These are phyloP conservation scores for Entonaema liquescens DNA, from an alignment of 495 filamentous ascomycete genomes.

Conservation along the genomic window DNA sequence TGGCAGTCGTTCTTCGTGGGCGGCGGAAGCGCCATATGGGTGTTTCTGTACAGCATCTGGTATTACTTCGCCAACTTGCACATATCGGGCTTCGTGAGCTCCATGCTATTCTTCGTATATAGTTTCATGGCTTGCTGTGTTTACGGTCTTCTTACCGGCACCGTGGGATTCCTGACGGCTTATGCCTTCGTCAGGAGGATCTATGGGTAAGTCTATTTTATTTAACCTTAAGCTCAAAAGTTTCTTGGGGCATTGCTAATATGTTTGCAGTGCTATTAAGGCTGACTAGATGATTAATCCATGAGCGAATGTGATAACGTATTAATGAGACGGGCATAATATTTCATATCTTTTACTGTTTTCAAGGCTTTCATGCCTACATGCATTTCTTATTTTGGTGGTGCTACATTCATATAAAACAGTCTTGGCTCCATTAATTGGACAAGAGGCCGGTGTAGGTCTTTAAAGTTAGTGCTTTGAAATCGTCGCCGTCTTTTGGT, in stretches of 20 bases:
- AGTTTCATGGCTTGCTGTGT: conserved; percentile 79
- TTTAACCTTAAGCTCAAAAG: no score
- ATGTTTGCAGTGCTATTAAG: conserved; percentile 46
- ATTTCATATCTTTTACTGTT: conserved; percentile 18
- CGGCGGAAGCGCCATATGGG: conserved; percentile 81
- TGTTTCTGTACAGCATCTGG: conserved; percentile 86
- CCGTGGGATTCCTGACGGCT: conserved; percentile 86
- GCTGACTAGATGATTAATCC: conserved; percentile 40
- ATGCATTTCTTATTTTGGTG: background rate
- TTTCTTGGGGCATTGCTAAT: conserved; percentile 19
- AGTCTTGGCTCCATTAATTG: background rate
- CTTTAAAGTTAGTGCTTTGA: background rate
- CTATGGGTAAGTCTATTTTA: conserved; percentile 72
- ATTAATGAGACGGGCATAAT: conserved; percentile 33
- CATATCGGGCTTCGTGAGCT: conserved; percentile 82
- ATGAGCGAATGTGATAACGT: conserved; percentile 31
- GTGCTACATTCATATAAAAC: background rate
- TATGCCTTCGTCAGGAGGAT: conserved; percentile 91
- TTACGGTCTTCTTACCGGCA: conserved; percentile 85
- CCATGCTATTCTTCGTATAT: conserved; percentile 88
- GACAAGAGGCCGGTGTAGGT: background rate
- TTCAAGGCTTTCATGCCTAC: background rate
- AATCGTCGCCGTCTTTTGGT: background rate
- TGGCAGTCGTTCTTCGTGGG: conserved; percentile 92
- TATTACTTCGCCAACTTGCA: conserved; percentile 87